Conservation (phyloP, 1,139 yeast genomes). For the Saccharomyces pastorianus region DNA sequence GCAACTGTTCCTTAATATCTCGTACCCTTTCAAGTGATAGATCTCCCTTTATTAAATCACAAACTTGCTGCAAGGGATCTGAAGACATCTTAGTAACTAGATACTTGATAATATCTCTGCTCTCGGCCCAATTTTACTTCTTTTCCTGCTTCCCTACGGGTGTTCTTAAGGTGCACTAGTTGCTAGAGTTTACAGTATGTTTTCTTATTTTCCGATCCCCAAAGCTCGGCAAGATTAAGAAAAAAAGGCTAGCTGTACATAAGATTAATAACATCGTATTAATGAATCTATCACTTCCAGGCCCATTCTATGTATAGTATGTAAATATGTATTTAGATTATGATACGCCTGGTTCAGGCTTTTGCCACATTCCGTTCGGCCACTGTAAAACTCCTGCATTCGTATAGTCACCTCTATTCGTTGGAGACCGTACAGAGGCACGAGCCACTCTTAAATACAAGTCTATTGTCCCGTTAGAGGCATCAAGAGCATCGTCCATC, state of each 20-base stretch:
- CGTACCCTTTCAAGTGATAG: slow-evolving; percentile 23
- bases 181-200: neutral
- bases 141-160: neutral
- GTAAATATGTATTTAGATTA: slow-evolving; percentile 3
- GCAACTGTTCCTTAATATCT: slow-evolving; percentile 45
- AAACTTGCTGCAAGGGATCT: slow-evolving; percentile 13
- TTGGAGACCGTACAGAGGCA: slow-evolving; percentile 37
- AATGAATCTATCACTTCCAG: neutral
- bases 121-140: neutral
- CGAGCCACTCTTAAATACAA: slow-evolving; percentile 51
- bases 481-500: slow-evolving; percentile 20
- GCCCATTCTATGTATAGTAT: neutral
- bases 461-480: slow-evolving; percentile 32
- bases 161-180: neutral
- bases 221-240: neutral
- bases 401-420: slow-evolving; percentile 46
- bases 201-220: neutral
- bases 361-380: slow-evolving; percentile 48
- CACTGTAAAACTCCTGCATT: slow-evolving; percentile 49
- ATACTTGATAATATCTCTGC: neutral
- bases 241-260: neutral
- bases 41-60: slow-evolving; percentile 26
- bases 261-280: neutral
- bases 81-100: slow-evolving; percentile 7
- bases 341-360: slow-evolving; percentile 40